Conservation (phyloP, 2,329 filamentous ascomycete genomes). For the Colletotrichum sp. region DNA sequence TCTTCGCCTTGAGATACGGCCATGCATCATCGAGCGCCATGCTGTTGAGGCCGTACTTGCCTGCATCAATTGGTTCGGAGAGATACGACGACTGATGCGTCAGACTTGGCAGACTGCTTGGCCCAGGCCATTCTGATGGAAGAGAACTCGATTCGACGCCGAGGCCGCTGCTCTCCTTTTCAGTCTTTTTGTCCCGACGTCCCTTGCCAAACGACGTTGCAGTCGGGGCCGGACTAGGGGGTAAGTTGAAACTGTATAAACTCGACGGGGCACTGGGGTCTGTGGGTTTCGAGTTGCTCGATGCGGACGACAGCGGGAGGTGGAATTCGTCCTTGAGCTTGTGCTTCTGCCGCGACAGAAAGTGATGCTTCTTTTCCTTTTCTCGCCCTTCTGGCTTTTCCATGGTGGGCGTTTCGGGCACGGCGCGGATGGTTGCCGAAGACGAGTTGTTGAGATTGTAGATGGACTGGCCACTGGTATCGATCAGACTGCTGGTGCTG, state of each 20-base stretch:
- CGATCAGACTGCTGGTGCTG: slow-evolving; percentile 73
- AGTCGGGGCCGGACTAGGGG: slow-evolving; percentile 71
- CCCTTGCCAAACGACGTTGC: slow-evolving; percentile 77
- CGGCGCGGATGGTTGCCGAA: slow-evolving; percentile 72
- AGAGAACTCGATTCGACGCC: slow-evolving; percentile 55
- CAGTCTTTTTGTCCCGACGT: slow-evolving; percentile 85
- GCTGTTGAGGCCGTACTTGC: slow-evolving; percentile 68
- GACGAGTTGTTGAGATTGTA: slow-evolving; percentile 81
- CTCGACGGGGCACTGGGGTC: slow-evolving; percentile 78
- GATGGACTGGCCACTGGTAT: slow-evolving; percentile 65
- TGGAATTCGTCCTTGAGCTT: slow-evolving; percentile 79
- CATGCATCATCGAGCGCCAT: slow-evolving; percentile 81
- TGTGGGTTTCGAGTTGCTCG: slow-evolving; percentile 77
- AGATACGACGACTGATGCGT: slow-evolving; percentile 50
- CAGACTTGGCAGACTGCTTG: slow-evolving; percentile 55
- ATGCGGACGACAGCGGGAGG: slow-evolving; percentile 75
- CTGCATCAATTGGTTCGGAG: slow-evolving; percentile 57
- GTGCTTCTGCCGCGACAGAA: slow-evolving; percentile 79
- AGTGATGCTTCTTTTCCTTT: slow-evolving; percentile 81
- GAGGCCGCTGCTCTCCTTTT: slow-evolving; percentile 59
- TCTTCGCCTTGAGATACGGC: slow-evolving; percentile 78
- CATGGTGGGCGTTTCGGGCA: slow-evolving; percentile 52
- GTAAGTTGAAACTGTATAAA: slow-evolving; percentile 79
- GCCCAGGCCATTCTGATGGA: slow-evolving; percentile 56
- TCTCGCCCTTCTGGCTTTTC: slow-evolving; percentile 61